Conservation (phyloP, 176 grass and related monocot species). For the bread wheat (Triticum aestivum) region IWGSC_CS_RefSeq_v2.1 NC_057807.1:34683864-34684363, state of each 20-base stretch:
- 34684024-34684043: not conserved
- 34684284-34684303: not conserved
- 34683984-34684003: not conserved
- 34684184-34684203: constrained; percentile 22
- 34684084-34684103: not conserved
- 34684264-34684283: not conserved
- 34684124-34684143: constrained; percentile 32
- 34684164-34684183: not conserved
- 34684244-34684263: constrained; percentile 24
- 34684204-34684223: constrained; percentile 21
- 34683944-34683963: constrained; percentile 7
- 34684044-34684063: not conserved
- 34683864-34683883: not conserved
- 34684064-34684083: not conserved
- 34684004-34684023: not conserved
- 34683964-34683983: not conserved
- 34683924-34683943: constrained; percentile 13
- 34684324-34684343: constrained; percentile 9
- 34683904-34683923: not conserved
- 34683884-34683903: constrained; percentile 28
- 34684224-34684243: constrained; percentile 25
- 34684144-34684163: constrained; percentile 18
- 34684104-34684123: not conserved
- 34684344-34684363: not conserved
- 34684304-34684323: constrained; percentile 10